Percentiles rank a stretch among this genome's conserved stretches.
Evolutionary conservation across 495 filamentous ascomycete genomes (phyloP).

Genomic region (Xylaria sp.): DNA sequence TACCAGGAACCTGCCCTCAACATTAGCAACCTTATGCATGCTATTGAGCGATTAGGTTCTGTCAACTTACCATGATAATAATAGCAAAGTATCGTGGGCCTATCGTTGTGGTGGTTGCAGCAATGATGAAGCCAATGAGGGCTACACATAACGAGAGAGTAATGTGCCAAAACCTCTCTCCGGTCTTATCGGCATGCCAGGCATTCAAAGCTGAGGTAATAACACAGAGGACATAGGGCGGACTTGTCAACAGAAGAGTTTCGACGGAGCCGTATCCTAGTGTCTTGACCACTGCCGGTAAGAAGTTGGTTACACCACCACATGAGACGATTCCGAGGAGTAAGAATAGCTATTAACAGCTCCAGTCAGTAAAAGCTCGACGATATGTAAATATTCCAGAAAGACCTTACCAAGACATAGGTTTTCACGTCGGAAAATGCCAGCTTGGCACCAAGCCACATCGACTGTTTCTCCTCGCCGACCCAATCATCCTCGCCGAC

Average conservation of each 20-base stretch:
- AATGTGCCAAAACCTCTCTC: slow-evolving; percentile 82
- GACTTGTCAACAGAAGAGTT: slow-evolving; percentile 78
- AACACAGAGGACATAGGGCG: slow-evolving; percentile 75
- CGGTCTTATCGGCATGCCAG: slow-evolving; percentile 79
- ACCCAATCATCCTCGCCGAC: slow-evolving; percentile 80
- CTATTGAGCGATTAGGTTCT: background rate
- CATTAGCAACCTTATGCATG: background rate
- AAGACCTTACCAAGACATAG: slow-evolving; percentile 65
- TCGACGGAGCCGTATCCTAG: slow-evolving; percentile 61
- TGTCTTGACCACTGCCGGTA: slow-evolving; percentile 82
- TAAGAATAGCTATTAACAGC: slow-evolving; percentile 59
- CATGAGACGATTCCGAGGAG: slow-evolving; percentile 77
- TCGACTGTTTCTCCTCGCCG: slow-evolving; percentile 65
- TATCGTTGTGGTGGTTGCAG: slow-evolving; percentile 67
- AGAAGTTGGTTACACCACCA: slow-evolving; percentile 78
- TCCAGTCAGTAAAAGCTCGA: slow-evolving; percentile 25
- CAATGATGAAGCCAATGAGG: slow-evolving; percentile 76
- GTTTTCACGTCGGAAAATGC: slow-evolving; percentile 76
- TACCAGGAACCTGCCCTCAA: slow-evolving; percentile 49
- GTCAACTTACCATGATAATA: slow-evolving; percentile 73
- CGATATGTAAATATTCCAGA: background rate
- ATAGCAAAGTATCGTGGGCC: slow-evolving; percentile 80
- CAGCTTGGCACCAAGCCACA: slow-evolving; percentile 72
- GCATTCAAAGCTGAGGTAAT: slow-evolving; percentile 75
- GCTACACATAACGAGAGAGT: slow-evolving; percentile 71